Conservation (phyloP, 2,329 filamentous ascomycete genomes). For the Xylaria multiplex region DNA sequence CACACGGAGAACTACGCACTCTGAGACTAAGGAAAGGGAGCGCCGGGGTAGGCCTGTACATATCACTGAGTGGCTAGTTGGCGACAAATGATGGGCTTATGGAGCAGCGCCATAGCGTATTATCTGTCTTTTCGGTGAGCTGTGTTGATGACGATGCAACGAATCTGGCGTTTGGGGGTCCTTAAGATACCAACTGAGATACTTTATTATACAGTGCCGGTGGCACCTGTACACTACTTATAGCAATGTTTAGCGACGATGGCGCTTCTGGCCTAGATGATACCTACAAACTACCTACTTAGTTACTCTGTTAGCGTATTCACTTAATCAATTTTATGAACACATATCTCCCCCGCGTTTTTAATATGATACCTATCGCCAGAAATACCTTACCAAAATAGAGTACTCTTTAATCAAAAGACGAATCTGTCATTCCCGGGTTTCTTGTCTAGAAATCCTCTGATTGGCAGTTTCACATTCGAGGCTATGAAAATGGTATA, state of each 20-base stretch:
- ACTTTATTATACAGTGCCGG: constrained; percentile 14
- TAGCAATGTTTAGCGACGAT: constrained; percentile 6
- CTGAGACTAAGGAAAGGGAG: constrained; percentile 51
- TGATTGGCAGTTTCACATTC: neutral
- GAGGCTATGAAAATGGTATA: neutral
- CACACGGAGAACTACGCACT: constrained; percentile 96
- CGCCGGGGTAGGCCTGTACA: constrained; percentile 30
- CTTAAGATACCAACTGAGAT: constrained; percentile 35
- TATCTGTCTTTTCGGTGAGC: neutral
- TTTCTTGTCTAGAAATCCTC: neutral
- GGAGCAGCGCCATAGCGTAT: neutral
- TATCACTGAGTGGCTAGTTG: constrained; percentile 15
- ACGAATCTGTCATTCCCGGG: no score
- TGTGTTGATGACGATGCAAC: constrained; percentile 26
- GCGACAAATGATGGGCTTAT: constrained; percentile 13
- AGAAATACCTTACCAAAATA: neutral
- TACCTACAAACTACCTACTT: constrained; percentile 17
- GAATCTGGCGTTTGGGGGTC: constrained; percentile 34
- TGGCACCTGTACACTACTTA: constrained; percentile 28
- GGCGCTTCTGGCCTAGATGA: constrained; percentile 18
- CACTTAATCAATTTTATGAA: constrained; percentile 24
- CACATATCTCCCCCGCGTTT: neutral
- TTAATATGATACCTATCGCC: constrained; percentile 6
- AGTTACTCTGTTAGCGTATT: neutral
- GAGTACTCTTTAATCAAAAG: neutral